Conservation (phyloP, 1,284 basidiomycete genomes). For the Tylopilus sp. region DNA sequence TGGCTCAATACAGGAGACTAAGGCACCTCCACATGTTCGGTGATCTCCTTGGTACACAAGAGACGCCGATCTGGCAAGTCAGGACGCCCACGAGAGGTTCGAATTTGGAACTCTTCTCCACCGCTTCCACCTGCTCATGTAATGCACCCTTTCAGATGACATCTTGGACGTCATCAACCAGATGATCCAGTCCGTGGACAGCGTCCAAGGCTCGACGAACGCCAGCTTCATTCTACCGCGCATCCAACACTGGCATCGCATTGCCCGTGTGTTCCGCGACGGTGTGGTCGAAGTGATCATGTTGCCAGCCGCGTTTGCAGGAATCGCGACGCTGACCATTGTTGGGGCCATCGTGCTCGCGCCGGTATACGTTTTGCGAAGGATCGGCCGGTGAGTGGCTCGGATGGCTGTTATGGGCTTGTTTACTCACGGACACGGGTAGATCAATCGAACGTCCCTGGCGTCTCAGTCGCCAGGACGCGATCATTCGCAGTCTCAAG, state of each 20-base stretch:
- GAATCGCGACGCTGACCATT: constrained; percentile 6
- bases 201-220: constrained; percentile 21
- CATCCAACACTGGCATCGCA: constrained; percentile 20
- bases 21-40: constrained; percentile 23
- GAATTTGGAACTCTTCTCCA: background rate
- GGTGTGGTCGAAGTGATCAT: constrained; percentile 13
- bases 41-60: constrained; percentile 16
- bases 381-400: constrained; percentile 12
- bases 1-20: constrained; percentile 13
- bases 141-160: constrained; percentile 8
- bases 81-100: constrained; percentile 21
- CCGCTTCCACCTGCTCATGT: background rate
- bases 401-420: background rate
- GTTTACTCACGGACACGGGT: background rate
- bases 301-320: constrained; percentile 14
- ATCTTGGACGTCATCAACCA: constrained; percentile 24
- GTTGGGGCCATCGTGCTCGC: constrained; percentile 8
- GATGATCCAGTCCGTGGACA: constrained; percentile 22
- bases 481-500: constrained; percentile 20
- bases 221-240: constrained; percentile 15
- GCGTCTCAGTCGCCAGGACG: constrained; percentile 17
- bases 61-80: constrained; percentile 23
- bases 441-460: constrained; percentile 15
- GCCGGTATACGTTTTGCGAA: constrained; percentile 12
- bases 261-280: constrained; percentile 13